Conservation (phyloP, 306 rosid genomes). For the Acacia crassicarpa region DNA sequence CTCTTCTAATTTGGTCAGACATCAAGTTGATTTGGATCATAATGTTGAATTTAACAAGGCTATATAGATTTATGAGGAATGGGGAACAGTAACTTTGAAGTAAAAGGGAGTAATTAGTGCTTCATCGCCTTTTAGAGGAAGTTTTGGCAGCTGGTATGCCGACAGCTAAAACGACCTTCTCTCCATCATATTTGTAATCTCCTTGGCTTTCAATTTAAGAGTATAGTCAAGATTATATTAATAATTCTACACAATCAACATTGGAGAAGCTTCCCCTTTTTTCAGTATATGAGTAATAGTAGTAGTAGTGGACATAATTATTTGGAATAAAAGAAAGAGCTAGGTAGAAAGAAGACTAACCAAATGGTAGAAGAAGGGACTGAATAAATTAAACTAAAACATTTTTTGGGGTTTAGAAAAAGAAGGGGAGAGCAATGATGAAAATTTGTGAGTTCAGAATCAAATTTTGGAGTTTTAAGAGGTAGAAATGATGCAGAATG, state of each 20-base stretch:
- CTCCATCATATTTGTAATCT: slow-evolving; percentile 42
- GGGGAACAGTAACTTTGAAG: slow-evolving; percentile 59
- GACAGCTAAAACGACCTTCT: slow-evolving; percentile 35
- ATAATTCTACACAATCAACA: slow-evolving; percentile 50
- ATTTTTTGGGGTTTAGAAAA: not conserved
- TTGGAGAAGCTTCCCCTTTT: slow-evolving; percentile 41
- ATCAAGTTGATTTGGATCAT: slow-evolving; percentile 49
- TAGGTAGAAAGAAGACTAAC: slow-evolving; percentile 10
- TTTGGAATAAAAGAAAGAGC: slow-evolving; percentile 3
- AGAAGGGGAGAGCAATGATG: slow-evolving; percentile 50
- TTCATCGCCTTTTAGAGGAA: slow-evolving; percentile 58
- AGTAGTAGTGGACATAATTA: slow-evolving; percentile 7
- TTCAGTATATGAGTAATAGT: not conserved
- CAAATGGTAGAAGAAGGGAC: slow-evolving; percentile 33
- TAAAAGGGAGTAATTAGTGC: slow-evolving; percentile 77
- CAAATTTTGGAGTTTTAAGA: slow-evolving; percentile 48
- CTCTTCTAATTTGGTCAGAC: slow-evolving; percentile 37
- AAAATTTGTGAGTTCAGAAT: slow-evolving; percentile 68
- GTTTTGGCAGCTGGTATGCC: slow-evolving; percentile 35
- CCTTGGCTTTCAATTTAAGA: slow-evolving; percentile 84
- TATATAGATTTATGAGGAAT: slow-evolving; percentile 20
- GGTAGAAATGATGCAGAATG: slow-evolving; percentile 66
- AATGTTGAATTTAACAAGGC: slow-evolving; percentile 32
- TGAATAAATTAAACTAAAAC: slow-evolving; percentile 19
- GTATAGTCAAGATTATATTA: slow-evolving; percentile 51